A percentile compares a stretch with the other conserved stretches of the same genome.
Evolutionary conservation across 306 rosid species (phyloP).

Genomic region (Ammopiptanthus mongolicus): DNA sequence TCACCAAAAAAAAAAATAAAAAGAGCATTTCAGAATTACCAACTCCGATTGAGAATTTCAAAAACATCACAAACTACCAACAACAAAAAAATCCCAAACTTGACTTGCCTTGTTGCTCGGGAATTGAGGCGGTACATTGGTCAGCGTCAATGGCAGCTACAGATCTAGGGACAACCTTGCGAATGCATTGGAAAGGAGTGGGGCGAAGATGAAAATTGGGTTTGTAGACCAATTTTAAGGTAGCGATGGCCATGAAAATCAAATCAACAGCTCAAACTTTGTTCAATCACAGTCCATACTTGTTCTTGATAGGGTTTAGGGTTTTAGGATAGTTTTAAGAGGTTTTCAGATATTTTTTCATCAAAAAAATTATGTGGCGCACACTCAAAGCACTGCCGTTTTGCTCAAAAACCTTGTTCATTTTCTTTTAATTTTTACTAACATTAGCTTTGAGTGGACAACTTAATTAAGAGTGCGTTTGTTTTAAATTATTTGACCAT

Average conservation of each 20-base stretch:
- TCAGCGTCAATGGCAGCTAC: slow-evolving; percentile 44
- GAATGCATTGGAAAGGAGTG: slow-evolving; percentile 41
- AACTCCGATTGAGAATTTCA: neutral
- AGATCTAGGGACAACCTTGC: slow-evolving; percentile 38
- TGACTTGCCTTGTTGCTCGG: slow-evolving; percentile 36
- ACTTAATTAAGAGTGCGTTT: too few species aligned
- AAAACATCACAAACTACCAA: neutral
- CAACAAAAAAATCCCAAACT: neutral
- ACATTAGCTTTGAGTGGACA: too few species aligned
- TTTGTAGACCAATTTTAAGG: slow-evolving; percentile 38
- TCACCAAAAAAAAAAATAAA: neutral
- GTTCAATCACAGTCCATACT: neutral
- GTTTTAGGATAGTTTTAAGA: slow-evolving; percentile 9
- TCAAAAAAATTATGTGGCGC: neutral
- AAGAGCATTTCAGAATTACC: neutral
- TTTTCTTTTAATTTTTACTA: too few species aligned
- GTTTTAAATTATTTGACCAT: too few species aligned
- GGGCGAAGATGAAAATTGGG: slow-evolving; percentile 37
- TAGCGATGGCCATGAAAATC: slow-evolving; percentile 47
- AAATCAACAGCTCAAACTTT: neutral
- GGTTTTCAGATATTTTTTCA: neutral
- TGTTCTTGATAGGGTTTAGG: slow-evolving; percentile 13
- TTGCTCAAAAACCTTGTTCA: neutral
- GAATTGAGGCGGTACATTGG: slow-evolving; percentile 20
- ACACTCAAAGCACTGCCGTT: neutral